Evolutionary conservation across 495 filamentous ascomycete genomes (phyloP).

Genomic region (Neurospora sp.): DNA sequence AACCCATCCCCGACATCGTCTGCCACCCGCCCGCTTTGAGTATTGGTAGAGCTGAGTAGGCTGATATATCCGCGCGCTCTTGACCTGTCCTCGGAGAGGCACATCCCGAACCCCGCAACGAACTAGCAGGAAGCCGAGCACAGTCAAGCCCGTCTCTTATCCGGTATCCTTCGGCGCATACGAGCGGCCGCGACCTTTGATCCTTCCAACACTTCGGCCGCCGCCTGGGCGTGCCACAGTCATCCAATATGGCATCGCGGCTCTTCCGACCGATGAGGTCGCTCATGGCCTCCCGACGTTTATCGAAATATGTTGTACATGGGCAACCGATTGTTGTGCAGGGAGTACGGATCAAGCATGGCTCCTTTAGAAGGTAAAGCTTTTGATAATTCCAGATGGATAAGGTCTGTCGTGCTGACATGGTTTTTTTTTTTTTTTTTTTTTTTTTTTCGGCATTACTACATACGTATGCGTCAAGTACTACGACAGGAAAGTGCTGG

Average conservation of each 20-base stretch:
- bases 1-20: not conserved
- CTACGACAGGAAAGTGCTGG: constrained; percentile 1
- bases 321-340: constrained; percentile 20
- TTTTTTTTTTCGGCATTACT: not conserved
- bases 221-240: constrained; percentile 26
- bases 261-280: constrained; percentile 20
- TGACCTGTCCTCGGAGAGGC: not conserved
- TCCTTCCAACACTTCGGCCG: constrained; percentile 18
- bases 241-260: constrained; percentile 24
- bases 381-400: not conserved
- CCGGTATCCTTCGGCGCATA: not conserved
- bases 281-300: constrained; percentile 7
- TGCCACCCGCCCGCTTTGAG: not conserved
- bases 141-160: not conserved
- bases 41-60: not conserved
- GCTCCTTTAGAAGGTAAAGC: not conserved
- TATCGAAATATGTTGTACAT: constrained; percentile 3
- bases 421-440: not conserved
- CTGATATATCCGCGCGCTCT: not conserved
- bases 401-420: not conserved
- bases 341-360: constrained; percentile 24
- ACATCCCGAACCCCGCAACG: not conserved
- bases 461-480: not conserved
- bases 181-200: not conserved
- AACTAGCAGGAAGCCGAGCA: not conserved